These are phyloP conservation scores for Casuarina glauca DNA, from an alignment of 306 rosid species.

Conservation along the genomic window DNA sequence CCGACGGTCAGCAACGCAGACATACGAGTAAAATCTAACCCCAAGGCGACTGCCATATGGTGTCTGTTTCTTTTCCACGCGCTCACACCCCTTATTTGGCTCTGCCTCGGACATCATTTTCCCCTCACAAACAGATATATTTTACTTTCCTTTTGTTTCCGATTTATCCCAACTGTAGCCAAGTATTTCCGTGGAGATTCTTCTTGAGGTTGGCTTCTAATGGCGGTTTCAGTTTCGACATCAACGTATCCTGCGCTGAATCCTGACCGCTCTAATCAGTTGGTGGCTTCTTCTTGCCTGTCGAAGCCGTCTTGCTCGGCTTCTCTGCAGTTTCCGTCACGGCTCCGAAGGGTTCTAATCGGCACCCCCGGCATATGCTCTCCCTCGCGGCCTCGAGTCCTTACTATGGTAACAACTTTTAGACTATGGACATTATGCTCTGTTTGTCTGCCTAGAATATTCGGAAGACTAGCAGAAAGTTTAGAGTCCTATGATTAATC, in stretches of 20 bases:
- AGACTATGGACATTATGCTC: not conserved
- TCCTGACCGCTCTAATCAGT: slow-evolving; percentile 37
- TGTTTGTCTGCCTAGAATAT: slow-evolving; percentile 4
- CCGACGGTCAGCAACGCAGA: not conserved
- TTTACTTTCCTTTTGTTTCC: slow-evolving; percentile 9
- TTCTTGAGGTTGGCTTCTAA: slow-evolving; percentile 23
- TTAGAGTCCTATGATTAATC: not conserved
- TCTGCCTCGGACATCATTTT: slow-evolving; percentile 7
- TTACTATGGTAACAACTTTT: slow-evolving; percentile 30
- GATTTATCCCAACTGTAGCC: slow-evolving; percentile 22
- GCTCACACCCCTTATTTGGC: not conserved
- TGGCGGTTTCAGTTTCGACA: slow-evolving; percentile 71
- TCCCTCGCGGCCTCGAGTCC: slow-evolving; percentile 44
- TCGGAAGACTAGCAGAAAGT: not conserved
- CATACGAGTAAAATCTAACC: not conserved
- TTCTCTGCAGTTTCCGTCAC: slow-evolving; percentile 51
- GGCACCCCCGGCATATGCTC: slow-evolving; percentile 32
- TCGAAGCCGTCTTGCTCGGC: slow-evolving; percentile 34
- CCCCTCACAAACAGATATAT: slow-evolving; percentile 3
- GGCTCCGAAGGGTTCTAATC: slow-evolving; percentile 39
- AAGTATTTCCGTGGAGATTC: not conserved
- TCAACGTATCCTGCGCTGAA: slow-evolving; percentile 40
- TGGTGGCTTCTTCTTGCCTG: slow-evolving; percentile 34
- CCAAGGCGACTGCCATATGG: not conserved
- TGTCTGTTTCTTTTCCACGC: not conserved